Evolutionary conservation across 1,284 basidiomycete species (phyloP).

Genomic region (Retiboletus fuscus): DNA sequence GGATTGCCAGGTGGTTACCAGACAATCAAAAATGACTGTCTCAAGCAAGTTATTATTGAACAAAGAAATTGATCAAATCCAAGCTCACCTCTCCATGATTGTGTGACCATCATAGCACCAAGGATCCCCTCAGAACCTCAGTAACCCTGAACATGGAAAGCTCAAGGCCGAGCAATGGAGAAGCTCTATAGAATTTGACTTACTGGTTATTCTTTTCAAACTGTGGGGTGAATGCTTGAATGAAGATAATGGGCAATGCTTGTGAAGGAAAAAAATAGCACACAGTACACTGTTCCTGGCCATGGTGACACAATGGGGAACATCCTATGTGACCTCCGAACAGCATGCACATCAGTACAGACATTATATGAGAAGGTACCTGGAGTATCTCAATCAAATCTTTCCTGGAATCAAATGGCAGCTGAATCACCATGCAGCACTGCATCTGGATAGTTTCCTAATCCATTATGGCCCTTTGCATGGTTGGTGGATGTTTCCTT

Average conservation of each 20-base stretch:
- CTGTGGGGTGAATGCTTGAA: slow-evolving; percentile 22
- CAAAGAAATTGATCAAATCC: not conserved
- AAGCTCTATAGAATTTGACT: not conserved
- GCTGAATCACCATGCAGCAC: slow-evolving; percentile 38
- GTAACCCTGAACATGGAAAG: not conserved
- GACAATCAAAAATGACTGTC: too few species aligned
- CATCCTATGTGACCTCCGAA: not conserved
- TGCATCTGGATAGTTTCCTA: slow-evolving; percentile 40
- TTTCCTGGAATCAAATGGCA: slow-evolving; percentile 26
- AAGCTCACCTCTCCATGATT: not conserved
- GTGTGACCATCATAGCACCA: not conserved
- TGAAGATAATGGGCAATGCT: not conserved
- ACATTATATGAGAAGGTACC: slow-evolving; percentile 32
- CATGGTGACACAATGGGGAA: not conserved
- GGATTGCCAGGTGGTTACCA: not conserved
- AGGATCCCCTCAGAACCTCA: not conserved
- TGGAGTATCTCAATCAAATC: slow-evolving; percentile 22
- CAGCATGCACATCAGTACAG: not conserved
- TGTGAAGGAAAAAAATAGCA: not conserved
- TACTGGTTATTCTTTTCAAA: not conserved
- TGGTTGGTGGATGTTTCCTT: slow-evolving; percentile 46
- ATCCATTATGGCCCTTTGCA: slow-evolving; percentile 40
- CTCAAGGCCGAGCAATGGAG: not conserved
- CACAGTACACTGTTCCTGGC: not conserved
- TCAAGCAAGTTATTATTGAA: not conserved